phyloP scores from a whole-genome alignment of 2,329 filamentous ascomycete species.

The Clonostachys solani region DNA sequence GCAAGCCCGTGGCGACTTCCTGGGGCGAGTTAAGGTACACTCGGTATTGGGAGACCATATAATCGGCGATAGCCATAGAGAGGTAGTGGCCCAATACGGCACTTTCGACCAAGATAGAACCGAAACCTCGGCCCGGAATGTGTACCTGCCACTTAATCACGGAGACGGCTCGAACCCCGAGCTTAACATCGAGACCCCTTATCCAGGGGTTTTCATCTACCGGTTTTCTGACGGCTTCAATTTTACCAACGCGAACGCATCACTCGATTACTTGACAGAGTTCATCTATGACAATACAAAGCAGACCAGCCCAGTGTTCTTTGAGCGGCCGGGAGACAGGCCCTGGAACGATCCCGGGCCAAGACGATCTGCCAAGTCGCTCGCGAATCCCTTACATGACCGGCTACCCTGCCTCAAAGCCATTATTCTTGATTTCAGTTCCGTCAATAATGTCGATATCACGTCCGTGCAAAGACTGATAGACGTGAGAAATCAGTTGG shows the following conservation, averaged over 20 bases:
- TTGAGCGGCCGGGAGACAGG: slow-evolving; percentile 63
- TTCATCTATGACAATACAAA: slow-evolving; percentile 69
- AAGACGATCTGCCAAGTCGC: slow-evolving; percentile 34
- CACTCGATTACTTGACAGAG: slow-evolving; percentile 72
- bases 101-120: slow-evolving; percentile 29
- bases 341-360: slow-evolving; percentile 95
- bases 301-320: slow-evolving; percentile 62
- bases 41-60: slow-evolving; percentile 76
- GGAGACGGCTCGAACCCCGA: slow-evolving; percentile 39
- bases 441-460: slow-evolving; percentile 90
- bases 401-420: slow-evolving; percentile 71
- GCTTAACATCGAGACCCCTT: slow-evolving; percentile 44
- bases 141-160: slow-evolving; percentile 47
- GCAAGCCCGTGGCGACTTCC: slow-evolving; percentile 76
- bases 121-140: slow-evolving; percentile 14
- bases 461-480: slow-evolving; percentile 91
- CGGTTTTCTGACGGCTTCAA: slow-evolving; percentile 93
- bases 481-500: slow-evolving; percentile 90
- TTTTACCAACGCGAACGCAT: slow-evolving; percentile 89
- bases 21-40: slow-evolving; percentile 65
- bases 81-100: slow-evolving; percentile 48
- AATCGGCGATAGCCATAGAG: slow-evolving; percentile 53
- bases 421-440: slow-evolving; percentile 90
- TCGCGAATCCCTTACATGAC: slow-evolving; percentile 25
- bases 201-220: slow-evolving; percentile 94